These are phyloP conservation scores for Pythium rhizo-oryzae DNA, from an alignment of 352 stramenopile species.

Conservation along the genomic window DNA sequence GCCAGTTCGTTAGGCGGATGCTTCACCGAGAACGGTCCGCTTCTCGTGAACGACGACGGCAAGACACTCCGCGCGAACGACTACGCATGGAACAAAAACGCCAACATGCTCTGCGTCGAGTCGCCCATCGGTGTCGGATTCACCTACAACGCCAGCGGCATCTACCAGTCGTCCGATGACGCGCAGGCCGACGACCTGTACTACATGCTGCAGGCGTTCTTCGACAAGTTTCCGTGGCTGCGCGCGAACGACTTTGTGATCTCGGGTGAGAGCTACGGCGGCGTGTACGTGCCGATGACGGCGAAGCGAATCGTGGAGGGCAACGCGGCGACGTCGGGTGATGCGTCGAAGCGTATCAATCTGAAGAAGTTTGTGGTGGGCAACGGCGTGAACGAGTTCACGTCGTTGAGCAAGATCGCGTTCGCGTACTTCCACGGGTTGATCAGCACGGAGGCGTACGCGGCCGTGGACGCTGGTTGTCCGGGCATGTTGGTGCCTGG, in stretches of 20 bases:
- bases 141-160: constrained; percentile 56
- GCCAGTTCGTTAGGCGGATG: constrained; percentile 58
- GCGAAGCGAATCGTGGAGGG: constrained; percentile 59
- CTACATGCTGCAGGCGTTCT: constrained; percentile 82
- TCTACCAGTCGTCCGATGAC: constrained; percentile 78
- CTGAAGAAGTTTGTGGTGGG: constrained; percentile 91
- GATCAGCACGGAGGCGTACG: constrained; percentile 67
- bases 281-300: constrained; percentile 76
- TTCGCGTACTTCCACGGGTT: constrained; percentile 85
- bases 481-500: constrained; percentile 1
- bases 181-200: constrained; percentile 80
- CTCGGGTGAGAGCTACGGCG: constrained; percentile 78
- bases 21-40: constrained; percentile 71
- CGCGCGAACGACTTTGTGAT: constrained; percentile 80
- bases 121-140: constrained; percentile 70
- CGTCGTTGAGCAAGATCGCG: constrained; percentile 55
- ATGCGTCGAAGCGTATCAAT: constrained; percentile 40
- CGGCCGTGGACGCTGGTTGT: constrained; percentile 48
- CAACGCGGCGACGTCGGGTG: constrained; percentile 31
- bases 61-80: constrained; percentile 45
- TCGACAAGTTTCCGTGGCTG: constrained; percentile 83
- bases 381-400: constrained; percentile 70
- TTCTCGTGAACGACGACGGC: constrained; percentile 62
- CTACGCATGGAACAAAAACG: constrained; percentile 59
- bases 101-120: constrained; percentile 65